phyloP scores from a whole-genome alignment of 108 stramenopile genomes.

The Conticribra weissflogii region DNA sequence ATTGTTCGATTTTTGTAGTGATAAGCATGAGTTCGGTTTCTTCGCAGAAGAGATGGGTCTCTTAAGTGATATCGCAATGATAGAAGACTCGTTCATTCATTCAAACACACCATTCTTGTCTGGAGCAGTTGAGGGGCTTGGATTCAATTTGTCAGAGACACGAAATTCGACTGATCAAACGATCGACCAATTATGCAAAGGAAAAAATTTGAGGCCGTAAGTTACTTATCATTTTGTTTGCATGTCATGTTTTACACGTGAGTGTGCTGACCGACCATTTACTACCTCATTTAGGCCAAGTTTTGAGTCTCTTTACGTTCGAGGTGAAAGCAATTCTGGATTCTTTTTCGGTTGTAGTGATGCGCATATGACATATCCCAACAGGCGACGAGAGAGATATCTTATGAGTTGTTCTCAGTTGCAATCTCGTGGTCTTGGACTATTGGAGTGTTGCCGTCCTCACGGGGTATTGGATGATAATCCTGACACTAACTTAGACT shows the following conservation, averaged over 20 bases:
- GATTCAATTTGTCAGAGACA: slow-evolving; percentile 36
- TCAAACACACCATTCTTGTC: slow-evolving; percentile 53
- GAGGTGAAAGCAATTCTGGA: slow-evolving; percentile 58
- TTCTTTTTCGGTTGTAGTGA: slow-evolving; percentile 70
- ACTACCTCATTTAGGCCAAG: slow-evolving; percentile 54
- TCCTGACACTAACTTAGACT: slow-evolving; percentile 13
- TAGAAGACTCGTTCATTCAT: slow-evolving; percentile 53
- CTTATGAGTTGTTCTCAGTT: slow-evolving; percentile 22
- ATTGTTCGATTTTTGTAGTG: too few species aligned
- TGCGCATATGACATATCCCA: slow-evolving; percentile 52
- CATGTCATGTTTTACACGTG: too few species aligned
- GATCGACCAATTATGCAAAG: slow-evolving; percentile 55
- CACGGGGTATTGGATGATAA: slow-evolving; percentile 10
- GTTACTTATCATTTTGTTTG: slow-evolving; percentile 6
- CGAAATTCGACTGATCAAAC: slow-evolving; percentile 28
- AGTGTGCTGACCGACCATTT: too few species aligned
- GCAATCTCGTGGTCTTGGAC: slow-evolving; percentile 40
- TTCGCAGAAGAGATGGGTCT: slow-evolving; percentile 31
- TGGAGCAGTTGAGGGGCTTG: slow-evolving; percentile 76
- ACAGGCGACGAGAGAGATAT: slow-evolving; percentile 42
- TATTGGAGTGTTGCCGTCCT: slow-evolving; percentile 18
- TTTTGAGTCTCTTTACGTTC: slow-evolving; percentile 49
- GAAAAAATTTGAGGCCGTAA: slow-evolving; percentile 41
- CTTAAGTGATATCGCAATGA: slow-evolving; percentile 66
- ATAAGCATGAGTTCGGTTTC: slow-evolving; percentile 12